phyloP scores from a whole-genome alignment of 345 rosid genomes.

The Hibiscus mutabilis region DNA sequence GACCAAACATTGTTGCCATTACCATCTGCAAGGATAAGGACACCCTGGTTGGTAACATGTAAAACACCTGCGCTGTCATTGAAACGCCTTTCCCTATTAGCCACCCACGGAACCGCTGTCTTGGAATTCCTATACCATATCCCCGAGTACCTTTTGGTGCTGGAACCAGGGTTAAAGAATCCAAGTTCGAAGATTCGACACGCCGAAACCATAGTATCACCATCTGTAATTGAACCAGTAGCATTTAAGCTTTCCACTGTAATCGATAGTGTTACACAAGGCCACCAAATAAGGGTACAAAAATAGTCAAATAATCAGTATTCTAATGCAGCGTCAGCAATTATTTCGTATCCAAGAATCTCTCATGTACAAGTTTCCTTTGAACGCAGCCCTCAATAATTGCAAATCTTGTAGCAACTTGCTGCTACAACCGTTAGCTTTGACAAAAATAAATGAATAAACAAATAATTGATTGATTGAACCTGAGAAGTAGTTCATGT shows the following conservation, averaged over 20 bases:
- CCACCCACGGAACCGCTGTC: conserved; percentile 33
- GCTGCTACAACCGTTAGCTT: not conserved
- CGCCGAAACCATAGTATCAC: conserved; percentile 21
- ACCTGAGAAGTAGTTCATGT: too few relatives aligned
- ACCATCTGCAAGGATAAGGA: conserved; percentile 19
- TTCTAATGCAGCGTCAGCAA: too few relatives aligned
- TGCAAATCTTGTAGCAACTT: not conserved
- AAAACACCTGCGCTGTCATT: conserved; percentile 21
- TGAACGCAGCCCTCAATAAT: not conserved
- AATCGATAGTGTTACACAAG: not conserved
- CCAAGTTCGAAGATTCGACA: conserved; percentile 21
- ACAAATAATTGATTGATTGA: too few relatives aligned
- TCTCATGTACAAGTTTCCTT: not conserved
- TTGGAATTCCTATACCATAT: conserved; percentile 32
- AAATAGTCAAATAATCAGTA: not conserved
- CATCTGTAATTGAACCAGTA: conserved; percentile 16
- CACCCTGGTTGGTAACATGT: conserved; percentile 15
- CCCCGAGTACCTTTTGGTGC: conserved; percentile 29
- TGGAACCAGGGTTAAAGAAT: conserved; percentile 21
- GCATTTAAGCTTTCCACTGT: conserved; percentile 10
- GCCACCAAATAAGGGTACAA: not conserved
- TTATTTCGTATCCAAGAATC: not conserved
- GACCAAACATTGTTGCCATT: conserved; percentile 28
- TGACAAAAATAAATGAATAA: not conserved
- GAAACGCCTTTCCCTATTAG: conserved; percentile 36